These are phyloP conservation scores for Calonectria pteridis DNA, from an alignment of 2,329 filamentous ascomycete genomes.

Conservation along the genomic window DNA sequence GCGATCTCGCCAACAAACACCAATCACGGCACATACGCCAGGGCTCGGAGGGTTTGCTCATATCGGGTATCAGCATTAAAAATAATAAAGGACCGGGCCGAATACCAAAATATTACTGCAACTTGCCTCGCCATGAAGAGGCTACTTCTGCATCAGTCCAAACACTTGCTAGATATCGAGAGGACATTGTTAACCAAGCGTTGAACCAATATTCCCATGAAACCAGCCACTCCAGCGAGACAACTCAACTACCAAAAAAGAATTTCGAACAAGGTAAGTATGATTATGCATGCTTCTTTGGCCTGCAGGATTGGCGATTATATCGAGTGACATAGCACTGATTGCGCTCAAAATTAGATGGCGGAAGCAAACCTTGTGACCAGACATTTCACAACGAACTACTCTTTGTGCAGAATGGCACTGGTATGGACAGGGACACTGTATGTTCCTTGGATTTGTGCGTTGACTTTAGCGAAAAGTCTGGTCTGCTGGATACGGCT, in stretches of 20 bases:
- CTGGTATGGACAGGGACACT: too few species aligned
- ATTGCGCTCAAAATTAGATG: not conserved
- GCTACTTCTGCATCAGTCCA: not conserved
- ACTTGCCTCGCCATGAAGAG: not conserved
- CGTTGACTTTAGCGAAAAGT: not conserved
- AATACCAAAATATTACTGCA: not conserved
- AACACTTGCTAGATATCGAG: not conserved
- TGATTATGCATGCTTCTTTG: not conserved
- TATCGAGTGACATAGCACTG: not conserved
- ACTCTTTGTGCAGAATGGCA: too few species aligned
- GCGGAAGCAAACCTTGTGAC: too few species aligned
- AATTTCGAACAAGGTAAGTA: not conserved
- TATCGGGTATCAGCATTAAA: not conserved
- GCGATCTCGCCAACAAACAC: constrained; percentile 1
- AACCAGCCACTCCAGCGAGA: not conserved
- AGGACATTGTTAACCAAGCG: not conserved
- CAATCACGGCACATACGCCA: not conserved
- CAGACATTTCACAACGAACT: not conserved
- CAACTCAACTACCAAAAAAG: not conserved
- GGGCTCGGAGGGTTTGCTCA: not conserved
- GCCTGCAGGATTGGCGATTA: too few species aligned
- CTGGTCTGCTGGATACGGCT: not conserved
- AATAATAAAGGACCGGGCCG: not conserved
- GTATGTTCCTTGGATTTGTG: not conserved
- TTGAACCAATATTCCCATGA: not conserved